Evolutionary conservation across 805 yeast genomes (phyloP).

Genomic region (Teunomyces funiuensis): DNA sequence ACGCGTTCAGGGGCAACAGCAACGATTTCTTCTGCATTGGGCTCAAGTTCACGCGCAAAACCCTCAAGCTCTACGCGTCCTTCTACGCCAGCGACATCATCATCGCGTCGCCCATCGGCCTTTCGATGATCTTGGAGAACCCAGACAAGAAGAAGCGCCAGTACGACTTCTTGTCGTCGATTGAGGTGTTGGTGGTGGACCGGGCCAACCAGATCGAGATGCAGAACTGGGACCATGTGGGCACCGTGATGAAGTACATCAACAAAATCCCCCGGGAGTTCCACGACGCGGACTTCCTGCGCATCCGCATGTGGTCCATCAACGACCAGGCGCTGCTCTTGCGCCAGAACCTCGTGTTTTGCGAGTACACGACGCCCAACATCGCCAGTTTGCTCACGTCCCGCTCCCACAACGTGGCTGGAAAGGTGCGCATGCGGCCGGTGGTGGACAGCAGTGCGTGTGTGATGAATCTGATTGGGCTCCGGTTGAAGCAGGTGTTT

Average conservation of each 20-base stretch:
- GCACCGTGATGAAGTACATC: constrained; percentile 60
- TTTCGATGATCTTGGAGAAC: constrained; percentile 70
- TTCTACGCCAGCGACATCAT: constrained; percentile 85
- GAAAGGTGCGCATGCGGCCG: constrained; percentile 58
- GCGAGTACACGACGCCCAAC: constrained; percentile 79
- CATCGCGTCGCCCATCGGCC: constrained; percentile 88
- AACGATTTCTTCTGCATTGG: constrained; percentile 92
- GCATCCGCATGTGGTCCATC: constrained; percentile 90
- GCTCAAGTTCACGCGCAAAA: constrained; percentile 84
- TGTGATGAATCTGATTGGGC: constrained; percentile 62
- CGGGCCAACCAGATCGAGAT: constrained; percentile 82
- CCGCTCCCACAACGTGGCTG: constrained; percentile 55
- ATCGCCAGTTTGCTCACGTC: constrained; percentile 59
- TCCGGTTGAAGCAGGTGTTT: constrained; percentile 66
- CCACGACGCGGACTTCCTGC: constrained; percentile 83
- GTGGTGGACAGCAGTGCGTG: constrained; percentile 46
- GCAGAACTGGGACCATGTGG: constrained; percentile 91
- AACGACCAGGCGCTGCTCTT: constrained; percentile 74
- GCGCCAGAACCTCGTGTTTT: constrained; percentile 76
- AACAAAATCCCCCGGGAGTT: constrained; percentile 75
- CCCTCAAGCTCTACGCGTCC: constrained; percentile 78
- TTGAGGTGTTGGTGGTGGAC: constrained; percentile 79
- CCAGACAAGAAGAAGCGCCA: constrained; percentile 55
- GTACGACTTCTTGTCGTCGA: constrained; percentile 82
- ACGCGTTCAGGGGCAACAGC: constrained; percentile 81